These are phyloP conservation scores for Termitomyces sp. DNA, from an alignment of 768 basidiomycete genomes.

Conservation along the genomic window DNA sequence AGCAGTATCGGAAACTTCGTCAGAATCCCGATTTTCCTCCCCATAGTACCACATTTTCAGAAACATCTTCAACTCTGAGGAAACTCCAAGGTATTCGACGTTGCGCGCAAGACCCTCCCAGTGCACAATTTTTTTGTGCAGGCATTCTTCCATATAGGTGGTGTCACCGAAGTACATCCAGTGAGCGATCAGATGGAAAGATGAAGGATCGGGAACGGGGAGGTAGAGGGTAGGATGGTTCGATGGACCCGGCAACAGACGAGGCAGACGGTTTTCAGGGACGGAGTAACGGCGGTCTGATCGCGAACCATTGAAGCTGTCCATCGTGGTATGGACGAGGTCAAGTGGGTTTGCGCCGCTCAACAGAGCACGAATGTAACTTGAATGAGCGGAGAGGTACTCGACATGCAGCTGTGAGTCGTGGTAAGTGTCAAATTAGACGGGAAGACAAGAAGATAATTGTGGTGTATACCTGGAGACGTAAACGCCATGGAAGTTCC, in stretches of 20 bases:
- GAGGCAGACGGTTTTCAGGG: slow-evolving; percentile 58
- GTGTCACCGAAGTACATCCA: slow-evolving; percentile 84
- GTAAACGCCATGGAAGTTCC: slow-evolving; percentile 53
- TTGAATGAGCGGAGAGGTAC: slow-evolving; percentile 81
- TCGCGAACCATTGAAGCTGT: slow-evolving; percentile 21
- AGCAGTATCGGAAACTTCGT: background rate
- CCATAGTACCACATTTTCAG: slow-evolving; percentile 66
- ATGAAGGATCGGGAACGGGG: slow-evolving; percentile 71
- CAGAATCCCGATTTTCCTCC: slow-evolving; percentile 22
- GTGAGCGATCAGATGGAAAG: slow-evolving; percentile 70
- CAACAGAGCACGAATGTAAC: slow-evolving; percentile 68
- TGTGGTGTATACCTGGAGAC: slow-evolving; percentile 55
- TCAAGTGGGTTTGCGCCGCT: slow-evolving; percentile 64
- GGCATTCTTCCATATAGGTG: slow-evolving; percentile 60
- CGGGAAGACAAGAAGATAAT: background rate
- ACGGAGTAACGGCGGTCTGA: slow-evolving; percentile 35
- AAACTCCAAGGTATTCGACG: slow-evolving; percentile 83
- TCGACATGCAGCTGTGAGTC: slow-evolving; percentile 68
- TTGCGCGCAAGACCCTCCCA: slow-evolving; percentile 91
- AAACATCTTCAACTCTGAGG: slow-evolving; percentile 73
- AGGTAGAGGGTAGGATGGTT: slow-evolving; percentile 71
- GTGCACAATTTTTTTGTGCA: slow-evolving; percentile 61
- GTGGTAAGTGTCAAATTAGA: slow-evolving; percentile 10
- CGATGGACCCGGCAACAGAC: slow-evolving; percentile 62
- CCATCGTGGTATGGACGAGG: slow-evolving; percentile 42